phyloP scores from a whole-genome alignment of 2,329 filamentous ascomycete genomes.

The Bretziella fagacearum region DNA sequence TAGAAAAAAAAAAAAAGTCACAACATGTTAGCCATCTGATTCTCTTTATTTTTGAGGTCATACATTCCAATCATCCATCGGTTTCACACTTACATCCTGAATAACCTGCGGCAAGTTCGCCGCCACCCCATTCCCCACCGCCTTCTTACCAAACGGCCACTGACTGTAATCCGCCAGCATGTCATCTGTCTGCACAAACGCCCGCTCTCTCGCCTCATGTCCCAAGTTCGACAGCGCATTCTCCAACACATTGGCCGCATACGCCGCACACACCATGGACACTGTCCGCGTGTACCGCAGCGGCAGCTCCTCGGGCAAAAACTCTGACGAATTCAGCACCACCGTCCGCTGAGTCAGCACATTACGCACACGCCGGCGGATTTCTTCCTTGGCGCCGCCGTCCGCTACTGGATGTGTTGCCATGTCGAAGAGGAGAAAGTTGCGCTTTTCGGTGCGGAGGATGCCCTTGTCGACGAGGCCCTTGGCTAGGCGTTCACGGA shows the following conservation, averaged over 20 bases:
- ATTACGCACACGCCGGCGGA: conserved; percentile 78
- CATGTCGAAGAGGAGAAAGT: conserved; percentile 99
- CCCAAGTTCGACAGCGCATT: conserved; percentile 90
- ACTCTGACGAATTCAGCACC: conserved; percentile 70
- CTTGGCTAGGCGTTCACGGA: conserved; percentile 91
- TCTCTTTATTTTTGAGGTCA: neutral
- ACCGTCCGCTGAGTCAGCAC: conserved; percentile 88
- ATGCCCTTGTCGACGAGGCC: conserved; percentile 98
- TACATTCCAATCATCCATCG: neutral
- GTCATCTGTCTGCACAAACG: conserved; percentile 94
- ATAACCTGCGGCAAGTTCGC: conserved; percentile 83
- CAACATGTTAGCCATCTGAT: conserved; percentile 15
- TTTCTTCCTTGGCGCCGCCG: conserved; percentile 92
- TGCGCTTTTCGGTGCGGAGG: conserved; percentile 94
- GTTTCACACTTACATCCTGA: conserved; percentile 41
- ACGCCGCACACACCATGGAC: conserved; percentile 92
- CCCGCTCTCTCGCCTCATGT: conserved; percentile 83
- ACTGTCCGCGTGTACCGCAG: conserved; percentile 87
- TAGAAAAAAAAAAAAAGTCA: conserved; percentile 19
- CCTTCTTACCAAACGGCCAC: conserved; percentile 85
- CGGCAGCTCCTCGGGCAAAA: conserved; percentile 84
- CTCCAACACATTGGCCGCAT: conserved; percentile 94
- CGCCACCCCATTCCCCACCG: conserved; percentile 63
- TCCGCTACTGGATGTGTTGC: conserved; percentile 95
- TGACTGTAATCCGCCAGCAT: conserved; percentile 90